phyloP scores from a whole-genome alignment of 1,284 basidiomycete genomes.

The Cutaneotrichosporon spelunceum region DNA sequence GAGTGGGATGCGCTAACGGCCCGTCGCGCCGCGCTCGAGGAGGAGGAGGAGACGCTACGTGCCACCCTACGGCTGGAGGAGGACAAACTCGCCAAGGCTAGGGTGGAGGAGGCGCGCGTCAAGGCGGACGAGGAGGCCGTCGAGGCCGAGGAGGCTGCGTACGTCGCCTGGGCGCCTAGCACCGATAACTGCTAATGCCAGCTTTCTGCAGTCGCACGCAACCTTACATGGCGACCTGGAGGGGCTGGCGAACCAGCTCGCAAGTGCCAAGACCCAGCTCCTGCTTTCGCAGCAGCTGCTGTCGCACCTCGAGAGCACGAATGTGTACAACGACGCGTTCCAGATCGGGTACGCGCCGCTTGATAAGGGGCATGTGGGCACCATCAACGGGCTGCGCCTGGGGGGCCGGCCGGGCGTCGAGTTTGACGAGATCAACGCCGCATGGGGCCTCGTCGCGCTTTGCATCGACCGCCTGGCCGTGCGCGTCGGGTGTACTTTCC shows the following conservation, averaged over 20 bases:
- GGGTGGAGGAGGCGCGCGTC: constrained; percentile 69
- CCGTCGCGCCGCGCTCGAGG: constrained; percentile 56
- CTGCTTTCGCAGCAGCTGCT: constrained; percentile 48
- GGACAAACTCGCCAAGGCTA: constrained; percentile 68
- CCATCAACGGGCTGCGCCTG: constrained; percentile 90
- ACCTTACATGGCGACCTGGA: constrained; percentile 24
- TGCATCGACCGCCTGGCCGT: constrained; percentile 84
- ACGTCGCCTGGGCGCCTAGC: constrained; percentile 16
- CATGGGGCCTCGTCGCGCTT: constrained; percentile 94
- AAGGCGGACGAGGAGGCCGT: constrained; percentile 68
- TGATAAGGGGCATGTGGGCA: constrained; percentile 66
- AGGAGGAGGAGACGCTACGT: constrained; percentile 61
- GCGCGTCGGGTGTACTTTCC: constrained; percentile 82
- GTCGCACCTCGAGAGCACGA: constrained; percentile 74
- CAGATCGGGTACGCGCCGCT: constrained; percentile 76
- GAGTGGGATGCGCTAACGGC: constrained; percentile 61
- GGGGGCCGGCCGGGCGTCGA: constrained; percentile 85
- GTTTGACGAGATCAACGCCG: constrained; percentile 98
- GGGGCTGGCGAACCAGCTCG: constrained; percentile 26
- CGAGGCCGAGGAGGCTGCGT: constrained; percentile 68
- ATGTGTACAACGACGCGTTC: constrained; percentile 98
- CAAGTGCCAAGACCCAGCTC: constrained; percentile 41
- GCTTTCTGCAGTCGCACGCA: constrained; percentile 40
- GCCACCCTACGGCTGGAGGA: constrained; percentile 55
- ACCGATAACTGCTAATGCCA: constrained; percentile 55